Base-by-base conservation (phyloP, 108 stramenopile species). In the Licmophora abbreviata region DNA sequence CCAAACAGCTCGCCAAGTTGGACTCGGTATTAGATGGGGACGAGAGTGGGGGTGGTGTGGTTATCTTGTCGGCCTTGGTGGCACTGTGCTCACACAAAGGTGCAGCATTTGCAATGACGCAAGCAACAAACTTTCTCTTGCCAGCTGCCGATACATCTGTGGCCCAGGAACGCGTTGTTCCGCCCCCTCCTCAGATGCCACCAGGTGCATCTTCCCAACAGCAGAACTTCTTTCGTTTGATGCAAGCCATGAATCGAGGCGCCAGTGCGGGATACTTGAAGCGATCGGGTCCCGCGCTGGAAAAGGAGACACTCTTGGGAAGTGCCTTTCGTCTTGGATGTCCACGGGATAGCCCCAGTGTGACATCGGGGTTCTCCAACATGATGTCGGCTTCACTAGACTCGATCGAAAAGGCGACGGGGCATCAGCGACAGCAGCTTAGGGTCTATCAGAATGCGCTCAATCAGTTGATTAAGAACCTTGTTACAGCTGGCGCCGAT, bases 261-360 rank as follows among this genome's bases (percentile, higher is more conserved):
- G 35, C 25, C 40, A 48, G 52, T 15, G 32, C 22, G 32, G 55
- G 56, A 12, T 84, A 84, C 36, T 28, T 59, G 33, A 67, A 63
- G 48, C 77, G 91, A 27, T 81, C 79, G 25, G 91, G 91, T 8
- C 81, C 82, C 1, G 91, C 61, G 4, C 34, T 93, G 17, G 91
- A 93, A 59, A 76, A 79, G 56, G 54, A 79, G 24, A 93, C 91
- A 7, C 17, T 93, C 4, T 58, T 93, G 63, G 91, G 91, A 7
- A 17, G 66, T 12, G 63, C 73, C 14, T 50, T 88, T 32, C 54
- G 79, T n/a, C 33, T 84, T 33, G 85, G 85, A 8, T 18, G 73
- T 3, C 83, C 91, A 28, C 52, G 37, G n/a, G 66, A 74, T 45
- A 71, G 71, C 58, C 55, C 69, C 9, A 3, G 14, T 21, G 44